Percentiles rank a stretch among this genome's conserved stretches.
Conservation (phyloP, 2,329 filamentous ascomycete species). For the Botrytis paeoniae region DNA sequence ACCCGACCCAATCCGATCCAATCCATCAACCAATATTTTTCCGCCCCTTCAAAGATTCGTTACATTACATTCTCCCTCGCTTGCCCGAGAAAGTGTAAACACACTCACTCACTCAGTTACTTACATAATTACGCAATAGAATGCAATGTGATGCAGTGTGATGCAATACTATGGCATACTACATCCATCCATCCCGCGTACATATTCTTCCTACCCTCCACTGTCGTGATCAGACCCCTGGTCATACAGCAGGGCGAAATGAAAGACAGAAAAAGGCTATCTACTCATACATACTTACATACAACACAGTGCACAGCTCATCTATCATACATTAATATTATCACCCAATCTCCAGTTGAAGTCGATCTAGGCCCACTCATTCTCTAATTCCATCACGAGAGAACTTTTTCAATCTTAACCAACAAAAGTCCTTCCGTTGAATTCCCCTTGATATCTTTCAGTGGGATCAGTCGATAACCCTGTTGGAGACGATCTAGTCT, state of each 20-base stretch:
- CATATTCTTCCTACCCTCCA: not conserved
- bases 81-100: not conserved
- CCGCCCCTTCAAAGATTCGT: too few relatives aligned
- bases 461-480: conserved; percentile 74
- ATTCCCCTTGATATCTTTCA: conserved; percentile 67
- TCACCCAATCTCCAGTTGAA: not conserved
- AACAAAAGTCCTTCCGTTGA: conserved; percentile 67
- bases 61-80: not conserved
- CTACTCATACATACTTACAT: not conserved
- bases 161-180: not conserved
- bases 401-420: conserved; percentile 65
- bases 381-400: conserved; percentile 14
- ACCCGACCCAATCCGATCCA: not conserved
- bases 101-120: not conserved
- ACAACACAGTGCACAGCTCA: not conserved
- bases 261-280: not conserved
- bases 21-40: too few relatives aligned
- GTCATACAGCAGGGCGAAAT: not conserved
- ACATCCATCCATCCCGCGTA: not conserved
- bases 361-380: not conserved
- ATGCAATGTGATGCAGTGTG: not conserved
- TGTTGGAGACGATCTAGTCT: conserved; percentile 74
- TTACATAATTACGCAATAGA: not conserved
- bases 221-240: not conserved
- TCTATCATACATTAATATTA: conserved; percentile 8